Conservation (phyloP, 2,329 filamentous ascomycete species). For the Penicillium sp. region DNA sequence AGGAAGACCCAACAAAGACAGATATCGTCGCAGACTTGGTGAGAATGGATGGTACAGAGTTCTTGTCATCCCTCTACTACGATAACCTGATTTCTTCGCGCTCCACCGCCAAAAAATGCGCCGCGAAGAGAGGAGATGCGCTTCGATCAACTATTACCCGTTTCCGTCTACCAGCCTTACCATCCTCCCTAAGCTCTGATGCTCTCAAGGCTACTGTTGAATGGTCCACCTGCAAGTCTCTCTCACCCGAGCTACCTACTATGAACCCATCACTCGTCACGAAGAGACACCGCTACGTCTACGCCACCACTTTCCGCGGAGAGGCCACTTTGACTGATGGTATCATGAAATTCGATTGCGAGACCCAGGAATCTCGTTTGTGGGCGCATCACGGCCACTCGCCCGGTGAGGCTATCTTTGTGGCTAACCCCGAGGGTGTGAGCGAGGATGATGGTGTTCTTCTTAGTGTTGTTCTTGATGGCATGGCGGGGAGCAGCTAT, state of each 20-base stretch:
- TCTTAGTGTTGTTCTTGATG: constrained; percentile 61
- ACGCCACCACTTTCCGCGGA: constrained; percentile 54
- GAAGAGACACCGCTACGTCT: constrained; percentile 57
- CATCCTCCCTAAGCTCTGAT: constrained; percentile 23
- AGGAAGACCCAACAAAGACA: constrained; percentile 38
- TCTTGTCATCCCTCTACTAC: constrained; percentile 73
- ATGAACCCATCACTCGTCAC: constrained; percentile 56
- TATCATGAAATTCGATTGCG: constrained; percentile 59
- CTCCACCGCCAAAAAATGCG: constrained; percentile 49
- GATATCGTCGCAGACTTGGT: constrained; percentile 71
- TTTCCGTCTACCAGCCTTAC: constrained; percentile 47
- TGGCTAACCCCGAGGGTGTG: constrained; percentile 40
- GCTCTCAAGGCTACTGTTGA: constrained; percentile 32
- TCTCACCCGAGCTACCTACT: constrained; percentile 56
- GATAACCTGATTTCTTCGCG: constrained; percentile 67
- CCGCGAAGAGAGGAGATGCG: constrained; percentile 42
- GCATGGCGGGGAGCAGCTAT: constrained; percentile 57
- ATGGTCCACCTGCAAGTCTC: constrained; percentile 33
- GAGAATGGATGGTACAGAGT: constrained; percentile 67
- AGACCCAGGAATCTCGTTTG: constrained; percentile 46
- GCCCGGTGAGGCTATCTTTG: constrained; percentile 61
- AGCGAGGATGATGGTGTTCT: constrained; percentile 61
- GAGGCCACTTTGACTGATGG: constrained; percentile 59
- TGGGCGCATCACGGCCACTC: constrained; percentile 59
- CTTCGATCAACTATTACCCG: constrained; percentile 37